Evolutionary conservation across 192 early-diverging fungal species (phyloP), one percentile per base, ranked within the genome.

Genomic region (Coemansia sp.): DNA sequence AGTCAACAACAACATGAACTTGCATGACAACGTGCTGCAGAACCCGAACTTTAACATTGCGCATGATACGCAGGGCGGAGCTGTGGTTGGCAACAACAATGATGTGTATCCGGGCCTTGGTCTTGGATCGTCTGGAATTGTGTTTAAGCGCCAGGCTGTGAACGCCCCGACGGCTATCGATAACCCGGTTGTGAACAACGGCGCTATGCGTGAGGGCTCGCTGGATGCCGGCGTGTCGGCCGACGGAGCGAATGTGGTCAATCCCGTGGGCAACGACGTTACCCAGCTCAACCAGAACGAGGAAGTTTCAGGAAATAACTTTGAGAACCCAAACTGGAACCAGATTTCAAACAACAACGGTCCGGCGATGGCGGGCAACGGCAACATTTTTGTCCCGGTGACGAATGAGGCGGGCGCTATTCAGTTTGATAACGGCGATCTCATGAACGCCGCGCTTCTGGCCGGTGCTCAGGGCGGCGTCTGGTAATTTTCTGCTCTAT

Each of bases 371-470:
- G 55, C 73, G 10, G 73, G 73, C 2, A 63, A 76, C 68, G 51
- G 55, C 58, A 63, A 67, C 41, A 55, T 67, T 15, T 66, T 76
- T 39, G 56, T 76, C 21, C 67, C 63, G 0, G 73, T 76, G 9
- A 69, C 25, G 23, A 76, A 76, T 56, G 60, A 70, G 60, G 32
- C 48, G 2, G 76, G 63, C 15, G 72, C 76, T 11, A 79, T 79
- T 29, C 76, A 79, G 62, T 56, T 79, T 22, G 71, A 79, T 35
- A 79, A 79, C 68, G 71, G 76, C 8, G 71, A 59, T 43, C 60
- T 79, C 11, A 12, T 79, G 2, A 25, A 69, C n/a, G 66, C 69
- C 5, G 70, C 69, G 0, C 27, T 72, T 57, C 10, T 53, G 9
- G 75, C 60, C 29, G 63, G 60, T 4, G 54, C 47, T 5, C 23